phyloP scores from a whole-genome alignment of 106 monocot genomes.

The Dendrobium catenatum region DNA sequence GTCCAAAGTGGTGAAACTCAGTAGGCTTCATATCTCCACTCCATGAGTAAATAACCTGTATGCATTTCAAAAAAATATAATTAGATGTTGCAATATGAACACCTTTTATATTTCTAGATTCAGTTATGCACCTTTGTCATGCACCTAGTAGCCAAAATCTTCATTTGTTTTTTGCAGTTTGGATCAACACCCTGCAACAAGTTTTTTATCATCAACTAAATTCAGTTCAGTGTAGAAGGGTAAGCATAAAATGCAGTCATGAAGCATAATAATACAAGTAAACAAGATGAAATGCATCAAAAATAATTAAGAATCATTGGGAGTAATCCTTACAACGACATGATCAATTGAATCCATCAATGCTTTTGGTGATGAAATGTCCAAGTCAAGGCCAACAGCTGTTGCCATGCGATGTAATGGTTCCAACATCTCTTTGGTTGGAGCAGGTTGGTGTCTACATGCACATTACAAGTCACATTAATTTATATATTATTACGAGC shows the following conservation, averaged over 20 bases:
- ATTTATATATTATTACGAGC: no score
- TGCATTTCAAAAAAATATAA: conserved; percentile 6
- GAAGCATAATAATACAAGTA: not conserved
- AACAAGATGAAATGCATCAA: no score
- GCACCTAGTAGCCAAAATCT: conserved; percentile 96
- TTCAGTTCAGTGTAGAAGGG: not conserved
- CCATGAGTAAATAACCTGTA: conserved; percentile 90
- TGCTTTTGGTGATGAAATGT: no score
- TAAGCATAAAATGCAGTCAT: not conserved
- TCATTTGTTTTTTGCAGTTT: conserved; percentile 88
- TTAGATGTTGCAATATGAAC: not conserved
- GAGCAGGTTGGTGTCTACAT: no score
- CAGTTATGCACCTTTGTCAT: conserved; percentile 78
- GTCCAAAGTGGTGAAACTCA: conserved; percentile 90
- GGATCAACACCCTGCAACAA: conserved; percentile 73
- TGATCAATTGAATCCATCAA: no score
- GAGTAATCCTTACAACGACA: no score
- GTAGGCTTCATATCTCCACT: conserved; percentile 78
- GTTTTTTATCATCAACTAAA: not conserved
- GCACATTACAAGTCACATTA: no score
- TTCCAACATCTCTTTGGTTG: no score
- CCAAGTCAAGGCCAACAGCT: no score
- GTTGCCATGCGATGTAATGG: no score
- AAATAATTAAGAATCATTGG: no score
- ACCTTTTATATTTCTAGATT: not conserved